These are phyloP conservation scores for Heterobasidion occidentale DNA, from an alignment of 1,284 basidiomycete genomes.

Conservation along the genomic window DNA sequence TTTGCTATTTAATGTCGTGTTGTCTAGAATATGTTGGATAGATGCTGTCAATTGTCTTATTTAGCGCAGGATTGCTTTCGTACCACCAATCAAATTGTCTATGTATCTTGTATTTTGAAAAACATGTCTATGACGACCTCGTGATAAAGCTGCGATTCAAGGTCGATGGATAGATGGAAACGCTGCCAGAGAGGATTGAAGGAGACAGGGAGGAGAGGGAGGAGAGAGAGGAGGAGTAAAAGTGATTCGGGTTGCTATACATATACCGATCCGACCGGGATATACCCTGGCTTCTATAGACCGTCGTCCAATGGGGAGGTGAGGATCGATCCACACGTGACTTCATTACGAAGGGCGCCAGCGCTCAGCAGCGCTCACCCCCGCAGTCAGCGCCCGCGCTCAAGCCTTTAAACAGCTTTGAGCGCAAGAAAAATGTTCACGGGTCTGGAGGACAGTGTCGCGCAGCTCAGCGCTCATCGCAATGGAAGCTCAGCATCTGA, in stretches of 20 bases:
- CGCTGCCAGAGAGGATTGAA: neutral
- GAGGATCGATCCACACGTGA: conserved; percentile 1
- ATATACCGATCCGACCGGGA: neutral
- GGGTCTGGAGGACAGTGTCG: neutral
- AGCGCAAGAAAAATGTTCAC: neutral
- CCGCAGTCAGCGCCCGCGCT: too few species aligned
- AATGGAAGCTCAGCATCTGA: too few species aligned
- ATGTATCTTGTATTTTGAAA: too few species aligned
- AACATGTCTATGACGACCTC: too few species aligned
- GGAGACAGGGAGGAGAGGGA: neutral
- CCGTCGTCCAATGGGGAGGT: neutral
- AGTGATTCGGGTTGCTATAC: neutral
- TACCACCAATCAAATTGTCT: neutral
- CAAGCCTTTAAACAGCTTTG: too few species aligned
- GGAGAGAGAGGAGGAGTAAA: neutral
- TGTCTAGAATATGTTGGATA: neutral
- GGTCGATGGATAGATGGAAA: neutral
- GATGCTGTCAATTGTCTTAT: neutral
- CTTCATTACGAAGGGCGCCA: neutral
- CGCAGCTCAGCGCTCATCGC: neutral
- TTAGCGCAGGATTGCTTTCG: neutral
- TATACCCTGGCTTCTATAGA: neutral
- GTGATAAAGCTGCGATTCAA: too few species aligned
- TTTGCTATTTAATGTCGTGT: neutral
- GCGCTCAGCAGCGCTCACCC: neutral